Percentiles rank a stretch among this genome's conserved stretches.
Evolutionary conservation across 768 basidiomycete species (phyloP).

Genomic region (Boletus rubescentipes): DNA sequence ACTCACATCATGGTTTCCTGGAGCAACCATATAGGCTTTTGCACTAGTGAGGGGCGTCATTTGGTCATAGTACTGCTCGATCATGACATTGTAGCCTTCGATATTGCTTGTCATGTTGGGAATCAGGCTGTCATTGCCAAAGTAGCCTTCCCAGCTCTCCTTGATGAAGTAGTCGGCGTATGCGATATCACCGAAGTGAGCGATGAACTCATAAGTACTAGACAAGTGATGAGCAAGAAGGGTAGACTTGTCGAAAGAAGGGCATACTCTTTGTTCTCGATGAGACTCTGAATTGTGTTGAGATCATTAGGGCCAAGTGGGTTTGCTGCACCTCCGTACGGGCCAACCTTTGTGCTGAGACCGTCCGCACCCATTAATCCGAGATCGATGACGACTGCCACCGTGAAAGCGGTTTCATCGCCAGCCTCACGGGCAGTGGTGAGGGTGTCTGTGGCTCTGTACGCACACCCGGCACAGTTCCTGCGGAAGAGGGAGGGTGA

Average conservation of each 20-base stretch:
- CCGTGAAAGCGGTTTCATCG: slow-evolving; percentile 17
- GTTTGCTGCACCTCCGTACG: slow-evolving; percentile 19
- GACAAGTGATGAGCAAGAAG: not conserved
- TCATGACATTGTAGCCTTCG: slow-evolving; percentile 24
- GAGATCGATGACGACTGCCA: slow-evolving; percentile 28
- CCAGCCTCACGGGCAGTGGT: slow-evolving; percentile 23
- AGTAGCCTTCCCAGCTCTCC: slow-evolving; percentile 33
- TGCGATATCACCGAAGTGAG: slow-evolving; percentile 27
- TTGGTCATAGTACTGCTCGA: slow-evolving; percentile 30
- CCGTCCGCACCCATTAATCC: slow-evolving; percentile 29
- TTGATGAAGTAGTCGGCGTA: slow-evolving; percentile 31
- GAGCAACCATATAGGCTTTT: slow-evolving; percentile 28
- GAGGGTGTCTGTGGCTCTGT: slow-evolving; percentile 25
- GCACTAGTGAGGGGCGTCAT: slow-evolving; percentile 24
- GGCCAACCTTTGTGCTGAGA: slow-evolving; percentile 30
- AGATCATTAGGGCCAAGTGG: slow-evolving; percentile 26
- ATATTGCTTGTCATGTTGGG: slow-evolving; percentile 25
- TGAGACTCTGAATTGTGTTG: slow-evolving; percentile 30
- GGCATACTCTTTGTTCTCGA: slow-evolving; percentile 28
- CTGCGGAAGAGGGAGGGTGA: slow-evolving; percentile 1
- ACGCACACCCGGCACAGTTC: slow-evolving; percentile 29
- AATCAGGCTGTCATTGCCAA: slow-evolving; percentile 27
- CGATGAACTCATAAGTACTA: slow-evolving; percentile 28
- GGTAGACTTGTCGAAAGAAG: not conserved
- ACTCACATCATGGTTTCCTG: slow-evolving; percentile 28